These are phyloP conservation scores for Exophiala oligosperma DNA, from an alignment of 2,329 filamentous ascomycete species.

Conservation along the genomic window DNA sequence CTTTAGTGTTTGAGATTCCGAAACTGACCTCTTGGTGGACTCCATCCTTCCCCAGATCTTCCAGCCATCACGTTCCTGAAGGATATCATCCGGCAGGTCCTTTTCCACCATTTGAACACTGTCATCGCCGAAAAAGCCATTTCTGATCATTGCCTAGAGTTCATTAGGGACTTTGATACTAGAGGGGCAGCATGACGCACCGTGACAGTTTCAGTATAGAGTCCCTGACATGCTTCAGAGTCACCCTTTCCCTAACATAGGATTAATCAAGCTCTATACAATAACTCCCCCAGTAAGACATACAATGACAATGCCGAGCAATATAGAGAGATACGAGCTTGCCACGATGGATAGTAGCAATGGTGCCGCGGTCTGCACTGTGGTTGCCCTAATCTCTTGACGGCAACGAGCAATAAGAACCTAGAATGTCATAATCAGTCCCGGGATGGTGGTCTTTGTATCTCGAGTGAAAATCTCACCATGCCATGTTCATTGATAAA, in stretches of 20 bases:
- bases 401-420: constrained; percentile 1
- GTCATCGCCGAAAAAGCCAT: constrained; percentile 2
- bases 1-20: background rate
- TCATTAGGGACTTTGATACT: background rate
- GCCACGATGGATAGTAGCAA: background rate
- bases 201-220: background rate
- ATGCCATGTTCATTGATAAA: background rate
- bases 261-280: background rate
- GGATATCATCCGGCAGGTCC: background rate
- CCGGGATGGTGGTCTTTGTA: background rate
- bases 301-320: background rate
- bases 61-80: background rate
- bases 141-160: background rate
- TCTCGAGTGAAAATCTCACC: background rate
- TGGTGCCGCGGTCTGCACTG: background rate
- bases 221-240: background rate
- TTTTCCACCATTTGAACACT: background rate
- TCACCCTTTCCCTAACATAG: background rate
- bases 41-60: background rate
- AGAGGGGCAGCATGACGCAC: background rate
- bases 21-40: background rate
- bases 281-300: background rate
- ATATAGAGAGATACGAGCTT: background rate
- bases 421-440: background rate
- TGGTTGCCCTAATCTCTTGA: background rate